Base-by-base conservation (phyloP, 192 early-diverging fungal genomes). In the Rhizophagus clarus region DNA sequence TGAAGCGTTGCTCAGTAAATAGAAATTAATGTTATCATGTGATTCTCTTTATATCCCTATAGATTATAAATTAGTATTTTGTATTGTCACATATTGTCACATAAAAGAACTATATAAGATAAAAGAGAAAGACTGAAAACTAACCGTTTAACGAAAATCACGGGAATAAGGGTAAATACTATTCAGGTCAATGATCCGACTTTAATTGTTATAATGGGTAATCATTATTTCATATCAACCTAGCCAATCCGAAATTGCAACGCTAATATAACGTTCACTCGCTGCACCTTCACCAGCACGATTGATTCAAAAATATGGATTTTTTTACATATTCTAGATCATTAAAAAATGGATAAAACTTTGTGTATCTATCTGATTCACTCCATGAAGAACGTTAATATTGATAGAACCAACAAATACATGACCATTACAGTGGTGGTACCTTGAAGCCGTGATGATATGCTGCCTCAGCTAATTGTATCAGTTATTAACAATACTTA, bases 321-420 rank as follows among this genome's bases (percentile, higher is more conserved):
- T n/a, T n/a, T n/a, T n/a, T n/a, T n/a, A n/a, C n/a, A n/a, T n/a
- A n/a, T n/a, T n/a, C n/a, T n/a, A n/a, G n/a, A n/a, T n/a, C n/a
- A n/a, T n/a, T n/a, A n/a, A n/a, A n/a, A n/a, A n/a, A n/a, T n/a
- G n/a, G n/a, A n/a, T n/a, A n/a, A n/a, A n/a, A n/a, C n/a, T 78
- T 26, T 96, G 88, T 32, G 94, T 97, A 77, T 97, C 98, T 80
- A 99, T 98, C 76, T 96, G 91, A 81, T 97, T 97, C 71, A 87
- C 81, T 11, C 96, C 97, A 69, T 92, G 85, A 60, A 99, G 80
- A 72, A 98, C 77, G 51, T 93, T 91, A 80, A 98, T 86, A 85
- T 99, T 99, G 88, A 97, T 98, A 85, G 92, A 95, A 45, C 98
- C 97, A 42, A 98, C 93, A 90, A 90, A 99, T 84, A 95, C 93